These are phyloP conservation scores for Mortierella hygrophila DNA, from an alignment of 192 early-diverging fungal genomes.

Conservation along the genomic window DNA sequence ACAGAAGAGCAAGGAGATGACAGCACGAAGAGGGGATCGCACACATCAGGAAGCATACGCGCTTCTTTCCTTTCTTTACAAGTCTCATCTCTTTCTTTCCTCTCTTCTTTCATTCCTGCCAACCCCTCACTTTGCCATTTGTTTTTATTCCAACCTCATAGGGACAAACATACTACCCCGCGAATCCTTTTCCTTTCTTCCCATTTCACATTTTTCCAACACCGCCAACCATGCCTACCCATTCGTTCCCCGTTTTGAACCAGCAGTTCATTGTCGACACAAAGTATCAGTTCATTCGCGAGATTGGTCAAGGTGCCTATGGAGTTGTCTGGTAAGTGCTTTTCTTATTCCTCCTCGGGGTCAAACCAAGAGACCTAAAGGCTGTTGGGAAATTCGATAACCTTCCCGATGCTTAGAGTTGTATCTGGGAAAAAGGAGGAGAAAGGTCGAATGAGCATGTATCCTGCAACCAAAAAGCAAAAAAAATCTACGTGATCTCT, in stretches of 20 bases:
- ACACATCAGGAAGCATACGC: background rate
- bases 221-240: conserved; percentile 53
- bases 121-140: background rate
- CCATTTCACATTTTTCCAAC: conserved; percentile 11
- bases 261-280: conserved; percentile 65
- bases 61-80: background rate
- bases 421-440: background rate
- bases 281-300: conserved; percentile 80
- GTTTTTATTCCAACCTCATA: background rate
- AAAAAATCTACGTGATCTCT: background rate
- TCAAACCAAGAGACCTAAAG: background rate
- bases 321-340: conserved; percentile 87
- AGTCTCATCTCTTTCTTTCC: conserved; percentile 3
- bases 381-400: background rate
- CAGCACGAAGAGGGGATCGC: background rate
- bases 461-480: background rate
- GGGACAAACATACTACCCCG: background rate
- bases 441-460: background rate
- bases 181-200: conserved; percentile 49
- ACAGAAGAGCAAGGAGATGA: background rate
- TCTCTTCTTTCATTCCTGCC: background rate
- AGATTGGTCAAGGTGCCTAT: conserved; percentile 93
- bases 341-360: background rate
- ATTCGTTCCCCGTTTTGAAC: conserved; percentile 61
- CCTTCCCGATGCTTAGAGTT: background rate